phyloP scores from a whole-genome alignment of 1,284 basidiomycete species.

The Tylopilus orsonianus region DNA sequence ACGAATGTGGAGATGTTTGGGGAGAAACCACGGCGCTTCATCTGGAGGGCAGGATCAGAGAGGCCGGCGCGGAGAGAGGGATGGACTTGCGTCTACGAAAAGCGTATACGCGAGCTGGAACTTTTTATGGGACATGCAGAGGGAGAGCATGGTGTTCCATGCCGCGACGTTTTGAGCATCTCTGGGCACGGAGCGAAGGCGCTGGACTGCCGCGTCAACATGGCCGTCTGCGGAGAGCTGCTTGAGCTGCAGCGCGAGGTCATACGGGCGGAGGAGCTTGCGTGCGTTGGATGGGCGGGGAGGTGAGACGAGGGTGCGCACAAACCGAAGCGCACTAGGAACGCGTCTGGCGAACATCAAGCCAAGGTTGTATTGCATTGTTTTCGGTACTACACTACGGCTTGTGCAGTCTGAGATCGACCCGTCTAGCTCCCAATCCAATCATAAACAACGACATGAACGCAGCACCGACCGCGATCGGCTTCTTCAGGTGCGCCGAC shows the following conservation, averaged over 20 bases:
- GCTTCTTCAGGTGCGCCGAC: slow-evolving; percentile 80
- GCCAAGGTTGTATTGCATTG: slow-evolving; percentile 38
- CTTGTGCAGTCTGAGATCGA: slow-evolving; percentile 65
- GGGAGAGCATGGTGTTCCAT: slow-evolving; percentile 74
- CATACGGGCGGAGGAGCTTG: slow-evolving; percentile 53
- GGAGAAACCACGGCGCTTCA: slow-evolving; percentile 75
- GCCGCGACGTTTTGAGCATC: slow-evolving; percentile 69
- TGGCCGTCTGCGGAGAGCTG: slow-evolving; percentile 52
- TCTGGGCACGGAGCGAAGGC: slow-evolving; percentile 61
- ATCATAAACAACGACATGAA: slow-evolving; percentile 66
- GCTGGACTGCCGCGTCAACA: slow-evolving; percentile 56
- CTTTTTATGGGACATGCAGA: slow-evolving; percentile 52
- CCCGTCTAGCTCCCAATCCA: slow-evolving; percentile 58
- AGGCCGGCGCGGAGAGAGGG: not conserved
- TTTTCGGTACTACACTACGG: slow-evolving; percentile 37
- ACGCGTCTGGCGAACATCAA: slow-evolving; percentile 21
- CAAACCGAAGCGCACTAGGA: slow-evolving; percentile 1
- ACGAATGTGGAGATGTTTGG: slow-evolving; percentile 65
- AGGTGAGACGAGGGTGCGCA: slow-evolving; percentile 12
- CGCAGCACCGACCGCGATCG: slow-evolving; percentile 68
- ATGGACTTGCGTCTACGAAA: slow-evolving; percentile 60
- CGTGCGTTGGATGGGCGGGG: slow-evolving; percentile 6
- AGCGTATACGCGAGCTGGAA: slow-evolving; percentile 59
- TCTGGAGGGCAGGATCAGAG: slow-evolving; percentile 42
- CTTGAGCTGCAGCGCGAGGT: slow-evolving; percentile 56